Evolutionary conservation across 73 alveolate species (phyloP).

Genomic region (Paramecium primaurelia): DNA sequence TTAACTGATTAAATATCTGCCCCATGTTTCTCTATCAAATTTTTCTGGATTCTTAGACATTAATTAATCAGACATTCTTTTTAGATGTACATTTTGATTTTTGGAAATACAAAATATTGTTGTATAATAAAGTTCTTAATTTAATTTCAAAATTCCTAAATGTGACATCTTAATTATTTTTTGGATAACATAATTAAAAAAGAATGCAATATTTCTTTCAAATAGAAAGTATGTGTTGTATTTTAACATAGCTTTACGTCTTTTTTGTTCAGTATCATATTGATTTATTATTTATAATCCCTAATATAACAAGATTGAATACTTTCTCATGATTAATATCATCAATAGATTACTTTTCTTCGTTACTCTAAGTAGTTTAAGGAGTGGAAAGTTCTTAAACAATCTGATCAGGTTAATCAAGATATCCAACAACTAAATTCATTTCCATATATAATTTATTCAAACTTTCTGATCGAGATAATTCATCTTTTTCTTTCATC

Average conservation of each 20-base stretch:
- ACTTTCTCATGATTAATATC: slow-evolving; percentile 45
- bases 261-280: slow-evolving; percentile 54
- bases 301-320: not conserved
- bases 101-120: slow-evolving; percentile 55
- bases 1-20: slow-evolving; percentile 24
- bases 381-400: slow-evolving; percentile 25
- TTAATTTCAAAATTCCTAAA: slow-evolving; percentile 13
- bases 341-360: slow-evolving; percentile 20
- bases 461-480: not conserved
- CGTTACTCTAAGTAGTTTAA: not conserved
- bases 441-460: slow-evolving; percentile 29
- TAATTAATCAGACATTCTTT: slow-evolving; percentile 53
- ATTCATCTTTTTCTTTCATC: slow-evolving; percentile 46
- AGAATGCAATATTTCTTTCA: slow-evolving; percentile 62
- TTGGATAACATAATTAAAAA: slow-evolving; percentile 58
- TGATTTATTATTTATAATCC: slow-evolving; percentile 33
- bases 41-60: slow-evolving; percentile 41
- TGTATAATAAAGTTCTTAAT: slow-evolving; percentile 47
- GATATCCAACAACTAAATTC: slow-evolving; percentile 61
- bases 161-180: slow-evolving; percentile 48
- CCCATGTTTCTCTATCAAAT: slow-evolving; percentile 51
- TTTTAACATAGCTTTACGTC: slow-evolving; percentile 56
- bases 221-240: slow-evolving; percentile 44
- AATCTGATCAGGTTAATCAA: slow-evolving; percentile 42
- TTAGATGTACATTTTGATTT: slow-evolving; percentile 50